A percentile compares a stretch with the other conserved stretches of the same genome.
Evolutionary conservation across 2,329 filamentous ascomycete species (phyloP).

Genomic region (Plenodomus lindquistii): DNA sequence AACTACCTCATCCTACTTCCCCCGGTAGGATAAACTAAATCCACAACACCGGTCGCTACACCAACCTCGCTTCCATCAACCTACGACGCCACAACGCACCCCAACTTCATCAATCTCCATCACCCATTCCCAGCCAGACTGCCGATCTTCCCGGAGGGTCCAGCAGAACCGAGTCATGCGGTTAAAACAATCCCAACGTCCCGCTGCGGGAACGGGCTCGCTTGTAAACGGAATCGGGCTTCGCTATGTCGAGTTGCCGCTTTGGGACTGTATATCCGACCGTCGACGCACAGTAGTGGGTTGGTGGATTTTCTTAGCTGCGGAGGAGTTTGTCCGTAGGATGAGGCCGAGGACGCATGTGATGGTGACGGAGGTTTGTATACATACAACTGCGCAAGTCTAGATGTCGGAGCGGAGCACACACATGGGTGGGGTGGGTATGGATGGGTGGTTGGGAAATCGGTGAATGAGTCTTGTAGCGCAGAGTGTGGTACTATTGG

Average conservation of each 20-base stretch:
- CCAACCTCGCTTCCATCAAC: no score
- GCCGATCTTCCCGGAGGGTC: not conserved
- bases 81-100: not conserved
- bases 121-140: not conserved
- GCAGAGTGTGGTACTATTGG: no score
- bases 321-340: not conserved
- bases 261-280: not conserved
- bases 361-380: not conserved
- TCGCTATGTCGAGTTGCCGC: not conserved
- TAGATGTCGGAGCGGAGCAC: not conserved
- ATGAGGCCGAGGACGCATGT: not conserved
- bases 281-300: not conserved
- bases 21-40: no score
- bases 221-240: not conserved
- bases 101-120: not conserved
- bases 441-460: not conserved
- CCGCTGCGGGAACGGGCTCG: not conserved
- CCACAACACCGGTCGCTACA: no score
- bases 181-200: not conserved
- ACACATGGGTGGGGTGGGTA: no score
- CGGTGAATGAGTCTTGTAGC: not conserved
- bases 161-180: not conserved
- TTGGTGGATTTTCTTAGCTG: not conserved
- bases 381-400: not conserved
- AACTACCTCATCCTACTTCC: no score